Conservation (phyloP, 1,284 basidiomycete genomes). For the Limonomyces culmigenus region DNA sequence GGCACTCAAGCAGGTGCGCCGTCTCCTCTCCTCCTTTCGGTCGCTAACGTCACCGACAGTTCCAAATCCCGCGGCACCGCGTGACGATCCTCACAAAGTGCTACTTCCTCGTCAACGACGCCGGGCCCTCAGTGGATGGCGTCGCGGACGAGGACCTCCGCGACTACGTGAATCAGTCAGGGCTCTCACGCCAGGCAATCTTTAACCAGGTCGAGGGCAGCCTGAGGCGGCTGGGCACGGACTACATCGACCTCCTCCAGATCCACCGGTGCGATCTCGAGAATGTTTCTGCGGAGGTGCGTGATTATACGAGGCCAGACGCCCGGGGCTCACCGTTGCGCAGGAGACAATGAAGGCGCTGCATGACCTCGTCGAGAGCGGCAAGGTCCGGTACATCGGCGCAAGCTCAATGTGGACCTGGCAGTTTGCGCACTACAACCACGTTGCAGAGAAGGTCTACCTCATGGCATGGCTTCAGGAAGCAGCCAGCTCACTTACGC, state of each 20-base stretch:
- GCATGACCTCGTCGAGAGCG: conserved; percentile 21
- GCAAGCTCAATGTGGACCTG: conserved; percentile 18
- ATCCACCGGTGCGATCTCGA: conserved; percentile 20
- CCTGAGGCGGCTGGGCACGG: conserved; percentile 15
- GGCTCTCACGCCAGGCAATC: conserved; percentile 16
- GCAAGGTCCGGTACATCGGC: conserved; percentile 24
- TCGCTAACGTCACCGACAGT: conserved; percentile 8
- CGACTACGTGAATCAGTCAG: conserved; percentile 19
- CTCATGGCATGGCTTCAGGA: not conserved
- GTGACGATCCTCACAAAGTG: conserved; percentile 17
- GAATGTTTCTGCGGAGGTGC: conserved; percentile 12
- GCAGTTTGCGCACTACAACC: conserved; percentile 22
- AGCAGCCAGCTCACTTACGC: not conserved
- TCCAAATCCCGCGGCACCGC: conserved; percentile 24
- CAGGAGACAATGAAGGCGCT: conserved; percentile 22
- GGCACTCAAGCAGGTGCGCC: conserved; percentile 12
- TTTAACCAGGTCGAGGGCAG: conserved; percentile 19
- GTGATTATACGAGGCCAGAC: conserved; percentile 18
- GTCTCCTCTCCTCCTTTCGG: not conserved
- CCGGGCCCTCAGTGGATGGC: conserved; percentile 4
- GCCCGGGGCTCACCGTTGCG: not conserved
- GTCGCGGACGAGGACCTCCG: conserved; percentile 5
- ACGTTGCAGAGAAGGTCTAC: conserved; percentile 14
- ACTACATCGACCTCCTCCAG: conserved; percentile 21
- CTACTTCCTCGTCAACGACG: conserved; percentile 6